These are phyloP conservation scores for Ramaria rubella DNA, from an alignment of 768 basidiomycete species.

Conservation along the genomic window DNA sequence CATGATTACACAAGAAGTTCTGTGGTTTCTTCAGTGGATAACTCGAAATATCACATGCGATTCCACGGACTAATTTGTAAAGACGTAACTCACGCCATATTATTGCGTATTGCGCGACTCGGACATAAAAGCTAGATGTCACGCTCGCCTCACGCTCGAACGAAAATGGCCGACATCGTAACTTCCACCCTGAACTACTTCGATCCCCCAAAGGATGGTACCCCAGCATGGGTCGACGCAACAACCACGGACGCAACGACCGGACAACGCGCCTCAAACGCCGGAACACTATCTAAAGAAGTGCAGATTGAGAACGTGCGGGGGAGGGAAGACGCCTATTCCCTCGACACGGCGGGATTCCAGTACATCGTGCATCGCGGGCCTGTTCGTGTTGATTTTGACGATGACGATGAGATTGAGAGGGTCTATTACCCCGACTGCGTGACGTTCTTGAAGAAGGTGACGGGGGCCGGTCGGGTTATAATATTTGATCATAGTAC, in stretches of 20 bases:
- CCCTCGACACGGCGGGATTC: slow-evolving; percentile 37
- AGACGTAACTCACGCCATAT: no score
- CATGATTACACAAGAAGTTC: no score
- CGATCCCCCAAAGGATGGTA: slow-evolving; percentile 33
- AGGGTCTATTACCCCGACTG: slow-evolving; percentile 36
- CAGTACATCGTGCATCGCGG: slow-evolving; percentile 32
- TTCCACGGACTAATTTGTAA: no score
- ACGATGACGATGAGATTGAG: slow-evolving; percentile 30
- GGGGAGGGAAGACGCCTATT: slow-evolving; percentile 26
- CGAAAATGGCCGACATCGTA: slow-evolving; percentile 8
- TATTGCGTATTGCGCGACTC: no score
- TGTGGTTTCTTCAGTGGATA: no score
- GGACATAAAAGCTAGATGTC: no score
- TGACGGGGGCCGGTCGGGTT: slow-evolving; percentile 33
- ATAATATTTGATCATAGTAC: slow-evolving; percentile 40
- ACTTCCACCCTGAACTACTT: slow-evolving; percentile 26
- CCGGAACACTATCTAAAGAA: no score
- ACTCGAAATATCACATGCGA: no score
- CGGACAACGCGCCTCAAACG: slow-evolving; percentile 35
- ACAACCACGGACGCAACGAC: slow-evolving; percentile 30
- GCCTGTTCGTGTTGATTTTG: slow-evolving; percentile 21
- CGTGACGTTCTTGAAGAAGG: slow-evolving; percentile 30
- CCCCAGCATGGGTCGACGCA: slow-evolving; percentile 32
- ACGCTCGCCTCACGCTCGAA: no score
- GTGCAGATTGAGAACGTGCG: slow-evolving; percentile 28